Evolutionary conservation across 2,329 filamentous ascomycete genomes (phyloP), one percentile per base, ranked within the genome.

Genomic region (Cyanodermella asteris): DNA sequence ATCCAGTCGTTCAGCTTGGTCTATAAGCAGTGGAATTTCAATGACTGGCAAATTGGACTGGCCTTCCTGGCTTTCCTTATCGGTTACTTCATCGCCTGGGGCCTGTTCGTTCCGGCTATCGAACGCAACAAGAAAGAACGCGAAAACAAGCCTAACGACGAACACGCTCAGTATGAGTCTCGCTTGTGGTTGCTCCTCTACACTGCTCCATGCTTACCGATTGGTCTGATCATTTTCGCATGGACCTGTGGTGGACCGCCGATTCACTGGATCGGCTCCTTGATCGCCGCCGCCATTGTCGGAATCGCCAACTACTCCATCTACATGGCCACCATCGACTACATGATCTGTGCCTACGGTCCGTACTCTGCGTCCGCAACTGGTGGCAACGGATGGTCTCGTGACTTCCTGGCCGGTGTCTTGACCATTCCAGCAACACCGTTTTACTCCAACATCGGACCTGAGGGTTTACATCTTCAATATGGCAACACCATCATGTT

Each of bases 301-400:
- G 68, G 65, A 14, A 60, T 73, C 23, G 67, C 68, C 19, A 73
- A 73, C 34, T 36, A 36, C 22, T 44, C 25, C 46, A 69, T 70
- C 25, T 71, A 72, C 44, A 68, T 70, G 57, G 61, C 65, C 6
- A 69, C 64, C 3, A 69, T 73, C 34, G 66, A 72, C 38, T 72
- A 72, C 41, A 68, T 70, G 59, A 64, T 72, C 29, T 67, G 61
- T 27, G 65, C 67, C 3, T 74, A 74, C 37, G 69, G 67, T 0
- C 59, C 61, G 0, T 72, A 68, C 42, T 63, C 67, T 1, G 66
- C 68, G 7, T 71, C 64, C 1, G 69, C 69, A 1, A 72, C 66
- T 0, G 69, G 68, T 21, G 67, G 68, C 11, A 73, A 73, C 35
- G 69, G 65, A 10, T 72, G 69, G 43, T 56, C 65, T 14, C 55